Base-by-base conservation (phyloP, 2,329 filamentous ascomycete species). In the Beauveria sp. region DNA sequence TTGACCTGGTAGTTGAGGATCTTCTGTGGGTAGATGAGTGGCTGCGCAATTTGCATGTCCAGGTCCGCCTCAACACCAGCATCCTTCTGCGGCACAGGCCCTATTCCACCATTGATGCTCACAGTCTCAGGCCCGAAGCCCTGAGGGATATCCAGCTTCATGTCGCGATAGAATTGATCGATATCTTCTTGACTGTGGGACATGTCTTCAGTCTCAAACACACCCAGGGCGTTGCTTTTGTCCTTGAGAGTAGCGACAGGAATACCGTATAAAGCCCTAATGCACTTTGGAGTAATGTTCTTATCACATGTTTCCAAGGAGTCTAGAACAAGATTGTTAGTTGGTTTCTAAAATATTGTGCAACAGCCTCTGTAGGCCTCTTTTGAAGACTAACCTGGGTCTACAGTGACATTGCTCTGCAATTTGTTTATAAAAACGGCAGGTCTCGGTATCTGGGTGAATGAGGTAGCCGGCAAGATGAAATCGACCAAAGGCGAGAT, bases 211-310 rank as follows among this genome's bases (percentile, higher is more conserved):
- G 73, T 70, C 63, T 79, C 72, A 59, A 77, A 76, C 34, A 79
- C 75, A 22, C 76, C 76, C 56, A 77, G 69, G 55, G 71, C 69
- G 64, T 78, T 78, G 43, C 68, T 43, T 18, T 14, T 14, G 14
- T 8, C 68, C 14, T 24, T 18, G 52, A 37, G 24, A 40, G 37
- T 55, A 4, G 37, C 10, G 1, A 16, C 8, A 5, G 73, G 71
- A 51, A 78, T 73, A 50, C 72, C 70, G 65, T 78, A 78, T 43
- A 81, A 69, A 2, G 79, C 75, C 34, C 76, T 74, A 34, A 83
- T 72, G 65, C 83, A 86, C 46, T 77, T 76, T 0, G 81, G 80
- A 1, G 81, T 84, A 64, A 85, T 83, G 66, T 80, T 76, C 16
- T 72, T 69, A 63, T 81, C 77, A 66, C 84, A 86, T 4, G 6